Evolutionary conservation across 208 protist species (phyloP), one percentile per base, ranked within the genome.

Genomic region (Wallacemonas rigidus): DNA sequence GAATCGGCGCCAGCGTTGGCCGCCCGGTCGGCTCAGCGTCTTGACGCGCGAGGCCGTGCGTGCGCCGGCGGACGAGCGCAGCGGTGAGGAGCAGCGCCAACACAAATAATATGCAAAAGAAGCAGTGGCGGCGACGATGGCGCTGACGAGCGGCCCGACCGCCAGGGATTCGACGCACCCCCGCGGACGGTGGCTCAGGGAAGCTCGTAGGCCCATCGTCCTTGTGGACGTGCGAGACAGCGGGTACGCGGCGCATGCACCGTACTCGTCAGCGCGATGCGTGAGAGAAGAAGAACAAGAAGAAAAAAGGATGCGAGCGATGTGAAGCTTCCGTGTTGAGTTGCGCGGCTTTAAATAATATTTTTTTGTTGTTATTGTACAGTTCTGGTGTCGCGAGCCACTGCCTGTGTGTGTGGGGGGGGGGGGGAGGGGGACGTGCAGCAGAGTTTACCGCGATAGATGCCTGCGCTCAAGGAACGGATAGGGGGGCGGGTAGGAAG

Each of bases 11-110:
- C 26, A 26, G 26, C 26, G 26, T 26, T 0, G 26, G 26, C 26
- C 26, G 26, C 26, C 26, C 26, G 26, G 45, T 50, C 45, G 45
- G 45, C 45, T 75, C 70, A 5, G 26, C 62, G 6, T 65, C 64
- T 2, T 65, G 61, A 40, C 60, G 54, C n/a, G 71, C 12, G 26
- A 75, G 40, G 41, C 64, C 68, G 58, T 58, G 70, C 64, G 71
- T 62, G 41, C 75, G 75, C 14, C 26, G 26, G 26, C 26, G 26
- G 26, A 41, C 17, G 53, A 70, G 71, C 64, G 57, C 74, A 6
- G 14, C 53, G 5, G 53, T 36, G 17, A 57, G 14, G 17, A 57
- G 53, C 11, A 57, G 17, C 0, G 26, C 15, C 0, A 57, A 8
- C 53, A 57, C 14, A 7, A 57, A 6, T 8, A 6, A 6, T 5